phyloP scores from a whole-genome alignment of 2,329 filamentous ascomycete species.

The Pezicula neosporulosa region DNA sequence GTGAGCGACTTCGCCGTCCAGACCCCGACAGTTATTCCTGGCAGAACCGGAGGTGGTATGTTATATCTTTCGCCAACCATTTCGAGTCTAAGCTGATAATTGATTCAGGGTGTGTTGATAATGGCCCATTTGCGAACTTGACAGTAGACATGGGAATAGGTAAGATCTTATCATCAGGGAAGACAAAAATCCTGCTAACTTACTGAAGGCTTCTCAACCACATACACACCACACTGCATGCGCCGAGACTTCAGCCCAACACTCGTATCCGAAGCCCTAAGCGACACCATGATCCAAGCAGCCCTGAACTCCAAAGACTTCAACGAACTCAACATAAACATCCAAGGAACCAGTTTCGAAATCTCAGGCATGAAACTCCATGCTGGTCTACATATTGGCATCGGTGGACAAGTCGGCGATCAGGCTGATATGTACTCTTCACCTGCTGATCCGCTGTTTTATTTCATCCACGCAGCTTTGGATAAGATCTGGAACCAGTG shows the following conservation, averaged over 20 bases:
- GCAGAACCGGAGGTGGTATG: background rate
- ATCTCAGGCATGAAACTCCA: constrained; percentile 22
- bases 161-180: too few species aligned
- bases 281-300: constrained; percentile 6
- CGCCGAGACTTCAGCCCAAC: constrained; percentile 27
- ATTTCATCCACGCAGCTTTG: constrained; percentile 19
- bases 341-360: constrained; percentile 18
- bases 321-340: constrained; percentile 26
- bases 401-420: constrained; percentile 29
- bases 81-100: too few species aligned
- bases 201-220: constrained; percentile 4
- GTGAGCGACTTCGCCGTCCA: background rate
- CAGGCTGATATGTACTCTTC: constrained; percentile 26
- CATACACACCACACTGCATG: constrained; percentile 30
- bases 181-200: background rate
- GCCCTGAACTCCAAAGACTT: constrained; percentile 18
- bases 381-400: constrained; percentile 22
- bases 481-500: constrained; percentile 27
- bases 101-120: constrained; percentile 41
- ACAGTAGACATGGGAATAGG: constrained; percentile 6
- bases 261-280: constrained; percentile 14
- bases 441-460: constrained; percentile 34
- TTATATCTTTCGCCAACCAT: too few species aligned
- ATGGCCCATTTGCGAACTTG: constrained; percentile 29
- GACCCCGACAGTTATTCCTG: background rate